Base-by-base conservation (phyloP, 257 asterid species). In the Nicotiana attenuata region DNA sequence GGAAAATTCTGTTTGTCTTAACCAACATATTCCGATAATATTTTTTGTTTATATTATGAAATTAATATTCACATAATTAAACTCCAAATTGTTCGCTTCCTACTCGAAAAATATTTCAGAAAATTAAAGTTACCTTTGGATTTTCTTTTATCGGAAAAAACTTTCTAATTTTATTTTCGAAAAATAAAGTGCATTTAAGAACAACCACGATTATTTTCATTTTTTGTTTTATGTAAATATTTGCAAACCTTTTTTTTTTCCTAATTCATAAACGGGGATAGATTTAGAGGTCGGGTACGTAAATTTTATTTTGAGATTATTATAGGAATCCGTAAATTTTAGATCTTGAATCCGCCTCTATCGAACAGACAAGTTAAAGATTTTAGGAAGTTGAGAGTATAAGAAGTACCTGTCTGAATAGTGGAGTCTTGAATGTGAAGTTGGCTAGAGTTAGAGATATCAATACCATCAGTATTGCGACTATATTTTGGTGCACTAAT, bases 401-500 rank as follows among this genome's bases (percentile, higher is more conserved):
- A 45, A 71, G 57, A 14, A n/a, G 24, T 68, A 80, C 81, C 86
- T 20, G 82, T 80, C 38, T 73, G 81, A 20, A 81, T 71, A 52
- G 29, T 63, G 64, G 84, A 75, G 14, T 73, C 57, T 22, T 47
- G 61, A 64, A 84, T 61, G 3, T 6, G 60, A 31, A 83, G 52
- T 19, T 45, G 78, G n/a, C 17, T 71, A 4, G 86, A 84, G 45
- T 26, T 53, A 80, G 67, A 31, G 50, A 84, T 29, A 64, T 73
- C 82, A 56, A 84, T 80, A 11, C 86, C 86, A 61, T 84, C 84
- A 13, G 86, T 80, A 55, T 75, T 84, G 20, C 78, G 81, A 69
- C 86, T 83, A 11, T 69, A 10, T 31, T 69, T 10, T 15, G 86
- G 86, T 68, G 86, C 86, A 83, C 59, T 3, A 11, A 83, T 83